phyloP scores from a whole-genome alignment of 176 grass and related monocot genomes.

The Oryza longistaminata region DNA sequence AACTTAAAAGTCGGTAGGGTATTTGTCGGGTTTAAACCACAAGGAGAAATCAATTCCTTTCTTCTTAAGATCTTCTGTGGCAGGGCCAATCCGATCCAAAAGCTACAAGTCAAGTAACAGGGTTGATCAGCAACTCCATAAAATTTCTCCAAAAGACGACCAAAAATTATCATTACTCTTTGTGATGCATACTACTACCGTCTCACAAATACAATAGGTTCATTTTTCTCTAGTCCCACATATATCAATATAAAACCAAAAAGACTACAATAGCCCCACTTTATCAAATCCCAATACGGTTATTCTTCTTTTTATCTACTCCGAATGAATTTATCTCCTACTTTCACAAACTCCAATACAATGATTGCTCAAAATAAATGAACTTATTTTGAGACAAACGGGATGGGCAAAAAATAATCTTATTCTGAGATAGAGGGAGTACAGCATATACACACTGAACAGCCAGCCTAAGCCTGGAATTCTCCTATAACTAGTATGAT shows the following conservation, averaged over 20 bases:
- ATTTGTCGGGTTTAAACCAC: slow-evolving; percentile 90
- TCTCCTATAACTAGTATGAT: neutral
- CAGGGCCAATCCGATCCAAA: slow-evolving; percentile 72
- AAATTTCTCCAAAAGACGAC: slow-evolving; percentile 18
- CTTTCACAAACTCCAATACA: no score
- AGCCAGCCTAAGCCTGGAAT: neutral
- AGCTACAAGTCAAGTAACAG: slow-evolving; percentile 56
- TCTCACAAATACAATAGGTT: no score
- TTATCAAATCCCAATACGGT: no score
- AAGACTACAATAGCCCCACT: no score
- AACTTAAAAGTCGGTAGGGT: slow-evolving; percentile 72
- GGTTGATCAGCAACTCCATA: slow-evolving; percentile 12
- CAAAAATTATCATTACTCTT: neutral
- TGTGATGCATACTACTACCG: neutral
- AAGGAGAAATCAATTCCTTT: slow-evolving; percentile 93
- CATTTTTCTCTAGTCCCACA: no score
- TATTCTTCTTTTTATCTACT: no score
- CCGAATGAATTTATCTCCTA: no score
- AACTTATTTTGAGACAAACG: no score
- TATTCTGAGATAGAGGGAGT: no score
- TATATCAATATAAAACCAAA: no score
- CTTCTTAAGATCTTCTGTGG: slow-evolving; percentile 91
- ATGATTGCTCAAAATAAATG: no score
- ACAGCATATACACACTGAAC: neutral
- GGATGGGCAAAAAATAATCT: no score